A percentile compares a stretch with the other conserved stretches of the same genome.
Conservation (phyloP, 495 filamentous ascomycete genomes). For the Aspergillus asperescens region DNA sequence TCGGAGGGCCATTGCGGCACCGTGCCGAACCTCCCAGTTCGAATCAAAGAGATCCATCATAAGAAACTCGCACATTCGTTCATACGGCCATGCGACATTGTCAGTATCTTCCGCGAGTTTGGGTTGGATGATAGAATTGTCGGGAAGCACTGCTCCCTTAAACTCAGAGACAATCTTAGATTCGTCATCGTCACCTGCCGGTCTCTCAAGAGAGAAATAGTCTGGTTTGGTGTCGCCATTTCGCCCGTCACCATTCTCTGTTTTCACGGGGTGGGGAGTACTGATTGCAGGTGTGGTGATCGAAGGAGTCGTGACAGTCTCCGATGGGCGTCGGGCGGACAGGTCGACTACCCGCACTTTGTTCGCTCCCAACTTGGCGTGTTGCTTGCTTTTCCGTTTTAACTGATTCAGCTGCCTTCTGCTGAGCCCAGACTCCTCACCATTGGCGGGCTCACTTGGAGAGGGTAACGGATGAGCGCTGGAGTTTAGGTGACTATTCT, state of each 20-base stretch:
- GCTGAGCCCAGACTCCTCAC: slow-evolving; percentile 71
- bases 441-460: slow-evolving; percentile 43
- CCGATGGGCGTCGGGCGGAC: slow-evolving; percentile 63
- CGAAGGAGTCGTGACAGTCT: slow-evolving; percentile 58
- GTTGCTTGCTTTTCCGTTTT: slow-evolving; percentile 82
- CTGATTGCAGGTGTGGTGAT: slow-evolving; percentile 53
- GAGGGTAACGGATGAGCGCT: slow-evolving; percentile 43
- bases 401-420: slow-evolving; percentile 88
- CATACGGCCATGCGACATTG: slow-evolving; percentile 77
- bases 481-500: slow-evolving; percentile 44
- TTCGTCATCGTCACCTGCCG: slow-evolving; percentile 74
- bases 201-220: slow-evolving; percentile 80
- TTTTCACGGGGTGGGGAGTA: slow-evolving; percentile 66
- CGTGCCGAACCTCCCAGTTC: slow-evolving; percentile 95
- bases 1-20: slow-evolving; percentile 89
- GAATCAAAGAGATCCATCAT: slow-evolving; percentile 89
- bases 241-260: slow-evolving; percentile 52
- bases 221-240: slow-evolving; percentile 53
- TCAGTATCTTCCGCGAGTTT: slow-evolving; percentile 70
- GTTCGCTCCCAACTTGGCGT: slow-evolving; percentile 76
- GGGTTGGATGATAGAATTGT: slow-evolving; percentile 54
- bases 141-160: slow-evolving; percentile 67
- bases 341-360: slow-evolving; percentile 91
- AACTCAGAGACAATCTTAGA: slow-evolving; percentile 92
- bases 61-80: slow-evolving; percentile 88